Evolutionary conservation across 2,329 filamentous ascomycete genomes (phyloP).

Genomic region (Trichothecium roseum): DNA sequence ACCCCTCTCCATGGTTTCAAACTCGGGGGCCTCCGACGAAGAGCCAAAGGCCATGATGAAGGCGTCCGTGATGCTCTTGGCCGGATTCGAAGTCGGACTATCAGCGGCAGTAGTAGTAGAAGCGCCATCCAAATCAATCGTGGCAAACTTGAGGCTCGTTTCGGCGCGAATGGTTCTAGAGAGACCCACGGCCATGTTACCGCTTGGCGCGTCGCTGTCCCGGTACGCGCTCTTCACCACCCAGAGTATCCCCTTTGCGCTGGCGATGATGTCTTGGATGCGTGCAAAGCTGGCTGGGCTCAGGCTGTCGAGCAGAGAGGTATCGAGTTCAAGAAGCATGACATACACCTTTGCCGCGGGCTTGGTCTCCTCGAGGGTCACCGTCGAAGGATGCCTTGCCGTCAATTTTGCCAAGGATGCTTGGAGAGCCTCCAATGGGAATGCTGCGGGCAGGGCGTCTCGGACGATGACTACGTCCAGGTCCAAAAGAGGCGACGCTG

Average conservation of each 20-base stretch:
- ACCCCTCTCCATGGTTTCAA: slow-evolving; percentile 8
- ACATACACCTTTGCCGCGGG: no score
- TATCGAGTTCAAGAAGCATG: no score
- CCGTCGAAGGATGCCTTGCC: no score
- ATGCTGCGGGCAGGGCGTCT: no score
- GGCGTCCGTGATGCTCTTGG: neutral
- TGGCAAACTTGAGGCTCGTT: slow-evolving; percentile 27
- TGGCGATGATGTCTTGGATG: slow-evolving; percentile 17
- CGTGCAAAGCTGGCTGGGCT: slow-evolving; percentile 23
- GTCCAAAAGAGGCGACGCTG: no score
- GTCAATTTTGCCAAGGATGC: no score
- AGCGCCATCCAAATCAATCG: slow-evolving; percentile 25
- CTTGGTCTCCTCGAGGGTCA: no score
- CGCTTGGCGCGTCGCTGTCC: slow-evolving; percentile 17
- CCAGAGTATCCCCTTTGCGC: slow-evolving; percentile 21
- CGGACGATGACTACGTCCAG: slow-evolving; percentile 11
- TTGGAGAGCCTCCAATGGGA: no score
- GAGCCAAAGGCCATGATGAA: neutral
- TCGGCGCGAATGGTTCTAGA: slow-evolving; percentile 30
- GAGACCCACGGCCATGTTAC: slow-evolving; percentile 30
- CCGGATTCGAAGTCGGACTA: no score
- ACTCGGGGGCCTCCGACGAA: slow-evolving; percentile 3
- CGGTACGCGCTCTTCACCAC: slow-evolving; percentile 22
- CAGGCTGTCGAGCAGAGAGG: no score
- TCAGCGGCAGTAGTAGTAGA: slow-evolving; percentile 11